Evolutionary conservation across 345 rosid genomes (phyloP).

Genomic region (Nephelium lappaceum): DNA sequence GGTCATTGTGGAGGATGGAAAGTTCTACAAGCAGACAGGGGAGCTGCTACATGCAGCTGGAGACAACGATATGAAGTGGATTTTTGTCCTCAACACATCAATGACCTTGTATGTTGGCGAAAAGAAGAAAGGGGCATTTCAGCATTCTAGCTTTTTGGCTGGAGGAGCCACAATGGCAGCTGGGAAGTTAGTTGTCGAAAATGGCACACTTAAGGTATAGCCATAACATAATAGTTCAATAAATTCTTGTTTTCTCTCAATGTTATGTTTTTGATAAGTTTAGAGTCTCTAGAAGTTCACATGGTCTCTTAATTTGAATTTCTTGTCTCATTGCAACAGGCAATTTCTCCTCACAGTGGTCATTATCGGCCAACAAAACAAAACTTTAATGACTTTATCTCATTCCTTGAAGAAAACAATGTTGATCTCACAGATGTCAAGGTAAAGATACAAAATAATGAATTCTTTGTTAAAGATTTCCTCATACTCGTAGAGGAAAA

Average conservation of each 20-base stretch:
- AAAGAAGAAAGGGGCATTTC: conserved; percentile 83
- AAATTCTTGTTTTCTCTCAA: background rate
- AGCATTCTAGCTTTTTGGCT: conserved; percentile 96
- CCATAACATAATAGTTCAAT: background rate
- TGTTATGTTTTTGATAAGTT: background rate
- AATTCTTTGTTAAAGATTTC: conserved; percentile 1
- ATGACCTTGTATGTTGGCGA: conserved; percentile 72
- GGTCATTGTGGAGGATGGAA: conserved; percentile 72
- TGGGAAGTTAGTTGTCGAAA: conserved; percentile 67
- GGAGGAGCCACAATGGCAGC: conserved; percentile 91
- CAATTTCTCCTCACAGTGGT: conserved; percentile 98
- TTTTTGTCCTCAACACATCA: conserved; percentile 83
- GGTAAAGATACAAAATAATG: conserved; percentile 42
- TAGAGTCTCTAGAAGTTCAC: background rate
- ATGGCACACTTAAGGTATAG: conserved; percentile 70
- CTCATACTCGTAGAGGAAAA: background rate
- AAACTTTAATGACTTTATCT: conserved; percentile 71
- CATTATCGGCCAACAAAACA: conserved; percentile 92
- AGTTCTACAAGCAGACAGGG: conserved; percentile 66
- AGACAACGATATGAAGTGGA: conserved; percentile 72
- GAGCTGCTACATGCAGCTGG: conserved; percentile 56
- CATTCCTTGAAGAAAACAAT: conserved; percentile 70
- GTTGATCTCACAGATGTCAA: conserved; percentile 73
- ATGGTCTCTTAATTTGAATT: conserved; percentile 21
- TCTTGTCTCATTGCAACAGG: conserved; percentile 38